Evolutionary conservation across 2,329 filamentous ascomycete species (phyloP), one percentile per base, ranked within the genome.

Genomic region (Gyromitra esculenta): DNA sequence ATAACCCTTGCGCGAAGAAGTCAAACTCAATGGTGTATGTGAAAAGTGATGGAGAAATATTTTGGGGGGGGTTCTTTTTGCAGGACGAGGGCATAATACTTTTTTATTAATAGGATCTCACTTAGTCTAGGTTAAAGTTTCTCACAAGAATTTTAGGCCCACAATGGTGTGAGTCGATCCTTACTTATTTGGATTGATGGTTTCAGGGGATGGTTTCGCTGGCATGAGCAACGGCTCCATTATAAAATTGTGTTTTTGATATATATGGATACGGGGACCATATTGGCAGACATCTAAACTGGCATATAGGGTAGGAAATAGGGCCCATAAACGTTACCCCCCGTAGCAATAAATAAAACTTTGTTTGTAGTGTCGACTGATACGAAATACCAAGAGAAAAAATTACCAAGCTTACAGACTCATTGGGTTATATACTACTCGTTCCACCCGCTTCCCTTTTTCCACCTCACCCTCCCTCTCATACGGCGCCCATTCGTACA

Each of bases 1-100:
- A 99, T 85, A 99, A 86, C 94, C 96, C 5, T 85, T 99, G 45
- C 95, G 95, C 0, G 91, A 97, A 81, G 96, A 99, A 85, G 91
- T 93, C n/a, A 92, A 97, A 85, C 87, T 96, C 81, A 94, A 97
- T 82, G 88, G 88, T 65, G 87, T 84, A 63, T 81, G 82, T 63
- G 82, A 89, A 72, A 35, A 81, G 81, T 9, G 86, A 86, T 25
- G 89, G 88, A 62, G 86, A 87, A 39, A 87, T 96, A 80, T 96
- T 96, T 96, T 0, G 91, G 91, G 25, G 25, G 25, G 25, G 25
- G 3, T 31, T 31, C 65, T 99, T 97, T 84, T 86, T 99, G 87
- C 89, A 93, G 82, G 96, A 98, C 81, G 94, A 97, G 84, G 13
- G 18, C 15, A 65, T 57, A 18, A 87, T 89, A 72, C 93, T 93